Evolutionary conservation across 2,329 filamentous ascomycete species (phyloP).

Genomic region (Macrophomina tecta): DNA sequence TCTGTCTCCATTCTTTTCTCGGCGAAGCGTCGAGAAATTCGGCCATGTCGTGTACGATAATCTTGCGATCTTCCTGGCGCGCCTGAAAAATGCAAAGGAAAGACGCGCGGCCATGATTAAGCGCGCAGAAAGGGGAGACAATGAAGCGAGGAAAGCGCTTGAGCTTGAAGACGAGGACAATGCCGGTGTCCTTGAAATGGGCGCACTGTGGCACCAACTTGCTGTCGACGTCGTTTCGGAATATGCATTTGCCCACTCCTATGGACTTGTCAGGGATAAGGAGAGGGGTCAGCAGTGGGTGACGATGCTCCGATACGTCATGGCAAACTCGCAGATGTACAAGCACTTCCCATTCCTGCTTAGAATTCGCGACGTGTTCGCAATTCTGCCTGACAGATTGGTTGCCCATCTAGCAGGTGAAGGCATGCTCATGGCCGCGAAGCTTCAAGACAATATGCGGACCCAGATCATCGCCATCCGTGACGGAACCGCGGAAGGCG

Average conservation of each 20-base stretch:
- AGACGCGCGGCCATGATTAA: not conserved
- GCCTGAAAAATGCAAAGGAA: not conserved
- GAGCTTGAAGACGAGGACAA: conserved; percentile 1
- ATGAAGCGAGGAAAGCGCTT: not conserved
- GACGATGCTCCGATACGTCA: conserved; percentile 12
- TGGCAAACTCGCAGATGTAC: conserved; percentile 10
- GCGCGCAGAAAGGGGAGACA: not conserved
- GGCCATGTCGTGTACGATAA: conserved; percentile 20
- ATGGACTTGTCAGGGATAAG: conserved; percentile 2
- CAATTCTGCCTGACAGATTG: conserved; percentile 8
- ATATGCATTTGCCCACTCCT: conserved; percentile 8
- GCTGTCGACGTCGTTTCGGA: conserved; percentile 4
- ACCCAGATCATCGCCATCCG: conserved; percentile 21
- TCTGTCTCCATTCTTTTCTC: conserved; percentile 45
- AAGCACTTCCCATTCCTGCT: conserved; percentile 24
- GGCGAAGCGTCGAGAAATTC: conserved; percentile 30
- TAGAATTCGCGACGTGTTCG: conserved; percentile 6
- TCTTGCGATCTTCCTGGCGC: not conserved
- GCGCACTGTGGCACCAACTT: conserved; percentile 16
- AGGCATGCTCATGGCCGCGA: conserved; percentile 8
- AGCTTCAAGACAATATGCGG: conserved; percentile 23
- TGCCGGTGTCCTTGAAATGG: conserved; percentile 16
- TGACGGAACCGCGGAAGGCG: conserved; percentile 1
- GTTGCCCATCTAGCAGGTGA: not conserved
- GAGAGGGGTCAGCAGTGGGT: conserved; percentile 7